phyloP scores from a whole-genome alignment of 345 rosid genomes.

The Camelina sativa region DNA sequence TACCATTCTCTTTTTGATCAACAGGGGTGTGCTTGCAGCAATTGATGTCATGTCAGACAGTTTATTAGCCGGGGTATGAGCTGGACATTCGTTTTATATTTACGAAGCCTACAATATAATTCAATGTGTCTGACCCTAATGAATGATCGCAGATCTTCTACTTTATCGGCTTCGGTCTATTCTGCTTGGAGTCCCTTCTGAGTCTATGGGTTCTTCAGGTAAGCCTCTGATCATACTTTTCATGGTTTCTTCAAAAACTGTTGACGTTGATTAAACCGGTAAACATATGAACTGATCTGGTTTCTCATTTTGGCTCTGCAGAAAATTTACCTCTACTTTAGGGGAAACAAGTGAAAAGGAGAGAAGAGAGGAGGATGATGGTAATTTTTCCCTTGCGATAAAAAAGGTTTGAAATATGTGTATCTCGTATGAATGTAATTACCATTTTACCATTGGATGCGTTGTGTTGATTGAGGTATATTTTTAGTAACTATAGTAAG shows the following conservation, averaged over 20 bases:
- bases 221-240: slow-evolving; percentile 19
- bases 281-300: neutral
- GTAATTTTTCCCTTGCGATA: slow-evolving; percentile 17
- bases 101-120: neutral
- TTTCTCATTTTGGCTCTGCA: slow-evolving; percentile 46
- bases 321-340: slow-evolving; percentile 84
- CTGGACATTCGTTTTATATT: slow-evolving; percentile 8
- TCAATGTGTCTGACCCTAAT: slow-evolving; percentile 4
- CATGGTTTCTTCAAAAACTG: slow-evolving; percentile 10
- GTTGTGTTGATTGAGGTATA: slow-evolving; percentile 38
- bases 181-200: slow-evolving; percentile 84
- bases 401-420: slow-evolving; percentile 28
- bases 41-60: slow-evolving; percentile 76
- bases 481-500: slow-evolving; percentile 29
- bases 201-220: slow-evolving; percentile 99
- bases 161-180: slow-evolving; percentile 85
- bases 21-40: slow-evolving; percentile 96
- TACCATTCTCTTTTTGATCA: slow-evolving; percentile 14
- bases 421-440: slow-evolving; percentile 42
- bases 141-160: slow-evolving; percentile 74
- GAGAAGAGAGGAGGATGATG: slow-evolving; percentile 10
- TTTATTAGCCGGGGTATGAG: slow-evolving; percentile 84
- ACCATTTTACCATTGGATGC: slow-evolving; percentile 31
- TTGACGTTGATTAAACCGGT: neutral
- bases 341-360: slow-evolving; percentile 67